Percentiles rank a stretch among this genome's conserved stretches.
These are phyloP conservation scores for Kregervanrija delftensis DNA, from an alignment of 805 yeast species.

Conservation along the genomic window DNA sequence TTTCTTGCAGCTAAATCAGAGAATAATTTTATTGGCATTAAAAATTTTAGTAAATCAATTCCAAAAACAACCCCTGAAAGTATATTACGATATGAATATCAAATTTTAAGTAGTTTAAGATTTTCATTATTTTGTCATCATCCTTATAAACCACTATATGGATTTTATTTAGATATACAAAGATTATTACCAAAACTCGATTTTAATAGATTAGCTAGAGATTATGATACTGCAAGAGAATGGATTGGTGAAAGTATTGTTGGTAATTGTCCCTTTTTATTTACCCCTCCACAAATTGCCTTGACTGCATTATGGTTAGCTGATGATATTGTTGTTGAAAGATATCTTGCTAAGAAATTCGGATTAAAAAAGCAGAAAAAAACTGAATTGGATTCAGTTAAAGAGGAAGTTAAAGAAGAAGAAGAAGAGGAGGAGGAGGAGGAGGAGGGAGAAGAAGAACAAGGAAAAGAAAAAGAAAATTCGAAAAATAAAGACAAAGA, in stretches of 20 bases:
- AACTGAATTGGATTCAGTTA: slow-evolving; percentile 8
- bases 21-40: slow-evolving; percentile 81
- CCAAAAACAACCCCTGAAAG: slow-evolving; percentile 59
- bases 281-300: slow-evolving; percentile 94
- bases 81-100: slow-evolving; percentile 74
- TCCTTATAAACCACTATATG: slow-evolving; percentile 85
- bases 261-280: slow-evolving; percentile 71
- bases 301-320: slow-evolving; percentile 71
- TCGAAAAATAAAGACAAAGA: not conserved
- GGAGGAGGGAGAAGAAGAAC: not conserved
- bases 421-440: not conserved
- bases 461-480: slow-evolving; percentile 10
- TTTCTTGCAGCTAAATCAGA: slow-evolving; percentile 92
- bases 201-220: slow-evolving; percentile 52
- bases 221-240: slow-evolving; percentile 65
- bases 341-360: slow-evolving; percentile 63
- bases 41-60: slow-evolving; percentile 66
- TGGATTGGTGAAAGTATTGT: slow-evolving; percentile 61
- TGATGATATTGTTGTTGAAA: slow-evolving; percentile 55
- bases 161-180: slow-evolving; percentile 89
- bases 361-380: slow-evolving; percentile 24
- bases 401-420: slow-evolving; percentile 9
- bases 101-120: slow-evolving; percentile 61
- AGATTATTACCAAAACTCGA: slow-evolving; percentile 42
- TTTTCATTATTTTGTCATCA: slow-evolving; percentile 85